phyloP scores from a whole-genome alignment of 257 asterid genomes.

The Gentiana dahurica region DNA sequence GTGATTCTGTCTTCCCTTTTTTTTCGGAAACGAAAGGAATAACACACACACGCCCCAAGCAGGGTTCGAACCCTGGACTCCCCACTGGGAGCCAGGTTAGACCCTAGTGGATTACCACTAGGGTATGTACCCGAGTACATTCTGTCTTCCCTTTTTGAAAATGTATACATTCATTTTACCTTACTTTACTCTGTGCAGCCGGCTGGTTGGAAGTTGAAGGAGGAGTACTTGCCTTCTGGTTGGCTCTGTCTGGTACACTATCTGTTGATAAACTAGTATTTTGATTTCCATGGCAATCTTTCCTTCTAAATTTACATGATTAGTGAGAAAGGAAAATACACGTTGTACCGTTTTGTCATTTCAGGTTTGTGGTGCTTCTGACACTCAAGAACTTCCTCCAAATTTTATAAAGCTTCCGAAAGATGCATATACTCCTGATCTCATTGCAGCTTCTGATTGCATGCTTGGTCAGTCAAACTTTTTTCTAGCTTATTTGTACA shows the following conservation, averaged over 20 bases:
- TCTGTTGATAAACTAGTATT: constrained; percentile 4
- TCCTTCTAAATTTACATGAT: not conserved
- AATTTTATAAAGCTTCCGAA: constrained; percentile 78
- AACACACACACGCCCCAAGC: too few relatives aligned
- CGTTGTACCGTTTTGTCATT: constrained; percentile 6
- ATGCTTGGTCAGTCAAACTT: constrained; percentile 72
- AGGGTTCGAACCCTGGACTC: too few relatives aligned
- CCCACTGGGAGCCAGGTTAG: too few relatives aligned
- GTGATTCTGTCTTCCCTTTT: too few relatives aligned
- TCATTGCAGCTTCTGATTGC: constrained; percentile 97
- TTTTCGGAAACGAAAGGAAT: too few relatives aligned
- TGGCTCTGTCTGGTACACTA: constrained; percentile 90
- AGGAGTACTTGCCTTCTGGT: constrained; percentile 83
- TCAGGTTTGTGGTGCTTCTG: constrained; percentile 98
- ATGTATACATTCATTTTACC: too few relatives aligned
- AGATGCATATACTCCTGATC: constrained; percentile 89
- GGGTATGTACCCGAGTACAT: too few relatives aligned
- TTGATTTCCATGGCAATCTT: constrained; percentile 5
- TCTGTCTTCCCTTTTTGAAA: too few relatives aligned
- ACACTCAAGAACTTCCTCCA: constrained; percentile 67
- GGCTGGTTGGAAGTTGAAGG: constrained; percentile 89
- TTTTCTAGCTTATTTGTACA: not conserved
- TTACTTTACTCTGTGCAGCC: constrained; percentile 43
- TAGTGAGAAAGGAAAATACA: constrained; percentile 1
- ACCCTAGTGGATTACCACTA: too few relatives aligned